Conservation (phyloP, 352 stramenopile species). For the Elongisporangium anandrum region DNA sequence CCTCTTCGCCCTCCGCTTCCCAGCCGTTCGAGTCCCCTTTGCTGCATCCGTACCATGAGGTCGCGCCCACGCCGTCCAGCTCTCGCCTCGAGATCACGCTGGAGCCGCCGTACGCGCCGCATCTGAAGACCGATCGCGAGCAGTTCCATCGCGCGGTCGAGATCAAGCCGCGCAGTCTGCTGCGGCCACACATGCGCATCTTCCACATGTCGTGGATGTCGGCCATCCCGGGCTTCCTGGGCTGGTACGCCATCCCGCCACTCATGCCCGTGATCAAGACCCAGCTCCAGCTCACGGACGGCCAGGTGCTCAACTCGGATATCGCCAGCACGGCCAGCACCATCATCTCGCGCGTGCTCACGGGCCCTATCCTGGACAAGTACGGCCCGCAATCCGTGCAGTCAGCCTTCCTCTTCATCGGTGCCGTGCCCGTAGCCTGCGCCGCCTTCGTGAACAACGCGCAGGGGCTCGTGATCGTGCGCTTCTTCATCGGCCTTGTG, state of each 20-base stretch:
- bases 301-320: conserved; percentile 90
- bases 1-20: too few species aligned
- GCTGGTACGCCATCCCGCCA: conserved; percentile 94
- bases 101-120: conserved; percentile 36
- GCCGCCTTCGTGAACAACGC: conserved; percentile 87
- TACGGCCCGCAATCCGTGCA: conserved; percentile 88
- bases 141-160: conserved; percentile 69
- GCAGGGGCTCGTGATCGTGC: conserved; percentile 71
- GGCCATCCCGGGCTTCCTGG: conserved; percentile 92
- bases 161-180: conserved; percentile 77
- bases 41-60: conserved; percentile 1
- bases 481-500: conserved; percentile 94
- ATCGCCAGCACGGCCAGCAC: conserved; percentile 90
- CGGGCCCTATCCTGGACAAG: conserved; percentile 91
- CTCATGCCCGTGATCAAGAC: conserved; percentile 90
- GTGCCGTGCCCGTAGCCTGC: conserved; percentile 81
- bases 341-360: conserved; percentile 90
- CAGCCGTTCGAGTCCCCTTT: background rate
- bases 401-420: conserved; percentile 72
- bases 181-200: conserved; percentile 92
- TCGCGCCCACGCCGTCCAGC: background rate
- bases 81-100: conserved; percentile 5
- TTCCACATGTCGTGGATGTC: conserved; percentile 92
- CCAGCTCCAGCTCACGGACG: conserved; percentile 77
- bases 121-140: conserved; percentile 27